Percentiles rank a stretch among this genome's conserved stretches.
Conservation (phyloP, 2,329 filamentous ascomycete species). For the Pseudocercospora vitis region DNA sequence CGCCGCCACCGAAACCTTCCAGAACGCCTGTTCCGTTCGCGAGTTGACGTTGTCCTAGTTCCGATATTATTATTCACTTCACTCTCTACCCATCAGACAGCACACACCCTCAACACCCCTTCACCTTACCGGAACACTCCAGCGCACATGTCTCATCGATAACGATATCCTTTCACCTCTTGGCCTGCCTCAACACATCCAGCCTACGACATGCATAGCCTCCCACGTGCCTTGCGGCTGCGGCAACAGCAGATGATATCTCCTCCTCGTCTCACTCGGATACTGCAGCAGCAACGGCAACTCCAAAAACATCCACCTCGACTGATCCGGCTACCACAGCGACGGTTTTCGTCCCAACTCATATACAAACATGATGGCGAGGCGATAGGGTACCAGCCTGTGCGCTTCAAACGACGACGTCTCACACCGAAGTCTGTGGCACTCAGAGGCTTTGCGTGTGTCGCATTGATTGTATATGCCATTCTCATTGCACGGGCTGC, state of each 20-base stretch:
- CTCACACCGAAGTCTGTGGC: constrained; percentile 31
- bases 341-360: constrained; percentile 15
- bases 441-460: constrained; percentile 26
- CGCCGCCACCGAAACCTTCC: neutral
- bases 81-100: neutral
- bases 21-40: neutral
- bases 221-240: constrained; percentile 33
- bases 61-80: neutral
- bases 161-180: constrained; percentile 3
- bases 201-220: constrained; percentile 29
- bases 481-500: constrained; percentile 25
- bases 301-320: neutral
- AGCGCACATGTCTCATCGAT: neutral
- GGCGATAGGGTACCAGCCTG: constrained; percentile 36
- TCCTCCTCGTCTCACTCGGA: constrained; percentile 9
- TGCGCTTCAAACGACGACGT: constrained; percentile 43
- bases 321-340: constrained; percentile 13
- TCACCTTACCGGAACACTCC: neutral
- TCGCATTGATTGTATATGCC: constrained; percentile 25
- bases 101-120: neutral
- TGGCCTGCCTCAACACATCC: constrained; percentile 1
- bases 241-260: constrained; percentile 29
- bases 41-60: constrained; percentile 15
- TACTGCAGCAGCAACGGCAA: constrained; percentile 8
- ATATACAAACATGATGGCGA: constrained; percentile 27